These are phyloP conservation scores for Emergomyces pasteurianus DNA, from an alignment of 2,329 filamentous ascomycete species.

Conservation along the genomic window DNA sequence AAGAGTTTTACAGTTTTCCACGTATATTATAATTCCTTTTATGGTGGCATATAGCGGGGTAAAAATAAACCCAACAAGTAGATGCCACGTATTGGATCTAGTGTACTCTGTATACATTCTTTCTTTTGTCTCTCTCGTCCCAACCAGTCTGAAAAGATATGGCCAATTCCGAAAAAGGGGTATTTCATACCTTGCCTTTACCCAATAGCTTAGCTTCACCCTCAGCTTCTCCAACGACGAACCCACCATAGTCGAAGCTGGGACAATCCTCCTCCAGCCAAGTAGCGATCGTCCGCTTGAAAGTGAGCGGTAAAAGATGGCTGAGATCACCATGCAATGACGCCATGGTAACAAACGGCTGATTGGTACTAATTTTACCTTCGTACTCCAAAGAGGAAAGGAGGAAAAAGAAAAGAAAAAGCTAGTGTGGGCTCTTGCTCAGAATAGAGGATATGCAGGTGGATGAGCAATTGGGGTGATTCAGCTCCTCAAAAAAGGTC, in stretches of 20 bases:
- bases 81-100: too few relatives aligned
- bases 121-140: neutral
- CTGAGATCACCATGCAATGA: conserved; percentile 47
- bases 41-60: too few relatives aligned
- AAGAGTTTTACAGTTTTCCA: too few relatives aligned
- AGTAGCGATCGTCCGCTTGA: conserved; percentile 64
- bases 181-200: conserved; percentile 39
- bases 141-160: neutral
- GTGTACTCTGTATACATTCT: too few relatives aligned
- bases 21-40: too few relatives aligned
- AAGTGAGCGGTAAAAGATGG: conserved; percentile 72
- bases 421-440: too few relatives aligned
- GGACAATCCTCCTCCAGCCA: conserved; percentile 97
- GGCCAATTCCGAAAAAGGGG: neutral
- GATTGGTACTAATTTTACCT: neutral
- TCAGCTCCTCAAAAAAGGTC: neutral
- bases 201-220: conserved; percentile 41
- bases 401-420: too few relatives aligned
- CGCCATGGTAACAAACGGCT: conserved; percentile 34
- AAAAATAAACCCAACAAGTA: neutral
- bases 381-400: neutral
- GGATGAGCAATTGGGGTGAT: too few relatives aligned
- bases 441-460: neutral
- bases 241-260: conserved; percentile 93
- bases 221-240: conserved; percentile 63